Percentiles rank a stretch among this genome's conserved stretches.
phyloP scores from a whole-genome alignment of 2,329 filamentous ascomycete species.

The Diaporthe batatas region DNA sequence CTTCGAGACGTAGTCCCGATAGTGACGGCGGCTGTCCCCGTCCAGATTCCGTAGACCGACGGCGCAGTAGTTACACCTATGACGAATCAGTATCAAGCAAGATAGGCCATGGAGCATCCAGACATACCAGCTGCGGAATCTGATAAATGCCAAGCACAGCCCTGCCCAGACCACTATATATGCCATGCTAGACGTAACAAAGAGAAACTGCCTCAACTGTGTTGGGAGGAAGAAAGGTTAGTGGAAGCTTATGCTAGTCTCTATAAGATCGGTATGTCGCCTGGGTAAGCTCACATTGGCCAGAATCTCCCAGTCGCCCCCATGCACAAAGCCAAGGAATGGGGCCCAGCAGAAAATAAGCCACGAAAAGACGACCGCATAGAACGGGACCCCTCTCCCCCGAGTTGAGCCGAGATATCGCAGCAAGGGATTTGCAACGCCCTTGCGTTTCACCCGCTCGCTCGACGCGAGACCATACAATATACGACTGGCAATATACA shows the following conservation, averaged over 20 bases:
- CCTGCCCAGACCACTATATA: slow-evolving; percentile 35
- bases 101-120: too few species aligned
- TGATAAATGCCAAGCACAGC: slow-evolving; percentile 36
- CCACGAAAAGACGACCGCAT: slow-evolving; percentile 32
- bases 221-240: background rate
- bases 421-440: background rate
- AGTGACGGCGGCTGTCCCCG: background rate
- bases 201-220: slow-evolving; percentile 37
- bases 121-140: slow-evolving; percentile 36
- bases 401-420: slow-evolving; percentile 24
- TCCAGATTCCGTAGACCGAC: slow-evolving; percentile 4
- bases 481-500: slow-evolving; percentile 37
- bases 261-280: accelerated
- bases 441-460: background rate
- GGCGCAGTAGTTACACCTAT: slow-evolving; percentile 32
- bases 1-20: slow-evolving; percentile 11
- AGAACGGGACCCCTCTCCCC: slow-evolving; percentile 33
- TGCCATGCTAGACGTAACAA: slow-evolving; percentile 39
- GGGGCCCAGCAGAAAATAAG: slow-evolving; percentile 36
- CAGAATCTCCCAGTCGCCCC: background rate
- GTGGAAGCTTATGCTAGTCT: too few species aligned
- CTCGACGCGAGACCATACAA: slow-evolving; percentile 31
- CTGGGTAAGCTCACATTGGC: slow-evolving; percentile 7
- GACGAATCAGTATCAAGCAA: background rate
- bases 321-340: slow-evolving; percentile 18